A percentile compares a stretch with the other conserved stretches of the same genome.
These are phyloP conservation scores for Hymenoscyphus repandus DNA, from an alignment of 2,329 filamentous ascomycete genomes.

Conservation along the genomic window DNA sequence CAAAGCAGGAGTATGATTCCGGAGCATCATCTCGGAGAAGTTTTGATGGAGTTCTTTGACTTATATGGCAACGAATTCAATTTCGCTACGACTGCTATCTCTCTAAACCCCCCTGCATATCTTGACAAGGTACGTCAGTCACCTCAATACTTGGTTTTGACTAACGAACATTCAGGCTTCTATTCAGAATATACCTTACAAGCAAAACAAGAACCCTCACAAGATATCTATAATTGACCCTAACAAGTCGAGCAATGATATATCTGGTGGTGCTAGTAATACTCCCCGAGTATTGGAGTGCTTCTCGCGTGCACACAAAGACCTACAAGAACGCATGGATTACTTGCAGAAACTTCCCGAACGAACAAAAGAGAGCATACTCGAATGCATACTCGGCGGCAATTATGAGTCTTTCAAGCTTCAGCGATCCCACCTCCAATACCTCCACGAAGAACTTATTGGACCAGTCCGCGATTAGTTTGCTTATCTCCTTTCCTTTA, in stretches of 20 bases:
- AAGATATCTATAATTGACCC: conserved; percentile 88
- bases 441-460: conserved; percentile 26
- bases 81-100: conserved; percentile 64
- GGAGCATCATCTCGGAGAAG: conserved; percentile 67
- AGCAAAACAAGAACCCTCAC: conserved; percentile 38
- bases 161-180: conserved; percentile 15
- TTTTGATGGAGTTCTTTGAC: conserved; percentile 83
- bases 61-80: conserved; percentile 84
- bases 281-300: conserved; percentile 60
- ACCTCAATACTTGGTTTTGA: not conserved
- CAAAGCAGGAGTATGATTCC: conserved; percentile 54
- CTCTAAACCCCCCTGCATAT: conserved; percentile 68
- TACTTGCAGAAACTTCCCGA: conserved; percentile 36
- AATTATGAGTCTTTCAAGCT: conserved; percentile 71
- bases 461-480: conserved; percentile 15
- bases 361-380: conserved; percentile 41
- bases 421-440: conserved; percentile 53
- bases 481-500: not conserved
- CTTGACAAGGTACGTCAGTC: conserved; percentile 62
- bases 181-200: conserved; percentile 39
- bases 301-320: conserved; percentile 61
- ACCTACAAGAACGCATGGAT: conserved; percentile 53
- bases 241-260: conserved; percentile 79
- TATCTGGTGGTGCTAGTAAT: conserved; percentile 77
- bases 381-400: conserved; percentile 68